Evolutionary conservation across 768 basidiomycete species (phyloP), one percentile per base, ranked within the genome.

Genomic region (Lactarius sanguifluus): DNA sequence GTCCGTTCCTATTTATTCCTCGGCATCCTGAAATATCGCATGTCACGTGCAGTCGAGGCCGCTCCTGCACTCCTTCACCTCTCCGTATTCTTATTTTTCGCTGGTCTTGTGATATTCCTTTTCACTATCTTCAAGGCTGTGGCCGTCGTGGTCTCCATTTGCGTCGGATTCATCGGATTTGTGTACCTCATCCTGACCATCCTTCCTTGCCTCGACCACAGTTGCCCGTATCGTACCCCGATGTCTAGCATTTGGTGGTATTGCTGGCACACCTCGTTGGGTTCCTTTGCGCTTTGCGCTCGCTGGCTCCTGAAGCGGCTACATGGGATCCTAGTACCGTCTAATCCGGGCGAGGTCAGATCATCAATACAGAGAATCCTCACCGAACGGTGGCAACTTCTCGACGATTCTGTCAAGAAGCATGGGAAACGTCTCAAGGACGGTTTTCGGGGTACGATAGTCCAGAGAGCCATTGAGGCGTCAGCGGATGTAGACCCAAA

Each of bases 41-140:
- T 65, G 57, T 52, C 57, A 16, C 57, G 34, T 6, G 66, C 66
- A 25, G 61, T 57, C 30, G 65, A 66, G 6, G 38, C 52, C 5
- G 62, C 59, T 10, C 65, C 68, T 18, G 41, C 34, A 10, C 65
- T 66, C 32, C 65, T 69, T 15, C 68, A 69, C 16, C 36, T 66
- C 40, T 67, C 68, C 38, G 41, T 69, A 9, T 69, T 69, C 58
- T 38, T 69, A 20, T 70, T 70, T 32, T 47, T 62, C 43, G 45
- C 54, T 32, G 69, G 69, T 41, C 57, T 70, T 0, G 57, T 58
- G 9, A 57, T 58, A 20, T 70, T 69, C 61, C 50, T 70, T 34
- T 41, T 52, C 15, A 64, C 68, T 3, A 60, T 61, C 25, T 67
- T 36, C n/a, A 9, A 32, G 2, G 12, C 52, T 9, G 38, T 69